Percentiles rank a stretch among this genome's conserved stretches.
These are phyloP conservation scores for Pyrenochaeta sp. DNA, from an alignment of 2,329 filamentous ascomycete species.

Conservation along the genomic window DNA sequence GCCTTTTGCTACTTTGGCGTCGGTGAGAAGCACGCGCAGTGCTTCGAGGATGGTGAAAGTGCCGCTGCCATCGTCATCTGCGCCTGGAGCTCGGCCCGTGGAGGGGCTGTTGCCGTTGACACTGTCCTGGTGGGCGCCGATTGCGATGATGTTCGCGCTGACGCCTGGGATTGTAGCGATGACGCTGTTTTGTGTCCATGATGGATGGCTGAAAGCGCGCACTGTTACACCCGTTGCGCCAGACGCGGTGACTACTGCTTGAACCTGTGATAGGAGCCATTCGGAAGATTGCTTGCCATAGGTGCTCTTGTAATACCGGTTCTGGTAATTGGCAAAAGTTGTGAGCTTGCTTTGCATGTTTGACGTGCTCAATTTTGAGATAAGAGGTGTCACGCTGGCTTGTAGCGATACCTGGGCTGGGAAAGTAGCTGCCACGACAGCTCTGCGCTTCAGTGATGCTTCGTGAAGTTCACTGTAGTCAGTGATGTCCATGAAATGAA, in stretches of 20 bases:
- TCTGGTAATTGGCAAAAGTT: slow-evolving; percentile 29
- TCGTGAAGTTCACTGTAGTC: slow-evolving; percentile 24
- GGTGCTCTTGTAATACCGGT: slow-evolving; percentile 30
- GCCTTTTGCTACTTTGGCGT: slow-evolving; percentile 71
- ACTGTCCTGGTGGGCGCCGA: slow-evolving; percentile 92
- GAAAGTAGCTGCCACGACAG: slow-evolving; percentile 16
- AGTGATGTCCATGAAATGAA: slow-evolving; percentile 36
- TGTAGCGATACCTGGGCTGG: slow-evolving; percentile 21
- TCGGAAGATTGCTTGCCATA: slow-evolving; percentile 79
- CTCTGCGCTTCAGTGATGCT: slow-evolving; percentile 1
- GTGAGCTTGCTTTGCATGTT: slow-evolving; percentile 27
- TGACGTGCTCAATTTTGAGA: slow-evolving; percentile 24
- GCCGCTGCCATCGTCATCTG: slow-evolving; percentile 90
- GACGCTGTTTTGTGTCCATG: slow-evolving; percentile 86
- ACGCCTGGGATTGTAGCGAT: slow-evolving; percentile 88
- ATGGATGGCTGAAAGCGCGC: slow-evolving; percentile 72
- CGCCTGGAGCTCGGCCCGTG: slow-evolving; percentile 81
- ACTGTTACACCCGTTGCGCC: slow-evolving; percentile 75
- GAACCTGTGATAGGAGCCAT: slow-evolving; percentile 81
- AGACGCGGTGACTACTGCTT: slow-evolving; percentile 71
- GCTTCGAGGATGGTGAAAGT: slow-evolving; percentile 93
- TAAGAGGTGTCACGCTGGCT: slow-evolving; percentile 18
- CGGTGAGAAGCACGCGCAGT: slow-evolving; percentile 77
- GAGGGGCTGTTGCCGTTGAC: slow-evolving; percentile 89
- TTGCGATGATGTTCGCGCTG: slow-evolving; percentile 80